Evolutionary conservation across 2,329 filamentous ascomycete species (phyloP).

Genomic region (Stylonectria norvegica): DNA sequence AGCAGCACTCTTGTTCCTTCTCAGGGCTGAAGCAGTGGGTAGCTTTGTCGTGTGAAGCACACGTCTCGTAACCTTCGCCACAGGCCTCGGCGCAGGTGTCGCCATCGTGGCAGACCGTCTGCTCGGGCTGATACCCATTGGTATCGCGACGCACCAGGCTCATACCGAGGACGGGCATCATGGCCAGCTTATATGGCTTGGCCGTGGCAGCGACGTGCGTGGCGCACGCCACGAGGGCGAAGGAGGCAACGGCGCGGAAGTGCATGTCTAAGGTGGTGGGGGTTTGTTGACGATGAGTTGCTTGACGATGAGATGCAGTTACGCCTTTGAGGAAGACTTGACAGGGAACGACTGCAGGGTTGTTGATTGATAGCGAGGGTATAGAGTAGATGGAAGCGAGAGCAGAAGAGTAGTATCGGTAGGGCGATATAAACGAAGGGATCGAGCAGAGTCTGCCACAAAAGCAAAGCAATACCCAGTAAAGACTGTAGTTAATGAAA

Average conservation of each 20-base stretch:
- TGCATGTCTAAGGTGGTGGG: too few species aligned
- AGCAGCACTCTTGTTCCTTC: conserved; percentile 54
- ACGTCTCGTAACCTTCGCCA: conserved; percentile 48
- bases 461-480: too few species aligned
- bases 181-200: conserved; percentile 37
- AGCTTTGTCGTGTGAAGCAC: conserved; percentile 45
- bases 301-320: conserved; percentile 4
- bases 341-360: too few species aligned
- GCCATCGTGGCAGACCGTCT: conserved; percentile 47
- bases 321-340: too few species aligned
- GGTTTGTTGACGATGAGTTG: too few species aligned
- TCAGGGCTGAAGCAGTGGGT: conserved; percentile 58
- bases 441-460: too few species aligned
- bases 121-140: conserved; percentile 48
- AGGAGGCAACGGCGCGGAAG: conserved; percentile 31
- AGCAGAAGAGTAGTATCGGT: too few species aligned
- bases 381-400: too few species aligned
- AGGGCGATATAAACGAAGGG: too few species aligned
- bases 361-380: too few species aligned
- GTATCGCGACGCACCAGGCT: conserved; percentile 44
- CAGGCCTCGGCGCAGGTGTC: conserved; percentile 54
- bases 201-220: conserved; percentile 28
- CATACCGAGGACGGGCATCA: conserved; percentile 36
- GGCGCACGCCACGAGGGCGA: conserved; percentile 36
- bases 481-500: background rate